phyloP scores from a whole-genome alignment of 2,329 filamentous ascomycete genomes.

The Microsporum audouinii region DNA sequence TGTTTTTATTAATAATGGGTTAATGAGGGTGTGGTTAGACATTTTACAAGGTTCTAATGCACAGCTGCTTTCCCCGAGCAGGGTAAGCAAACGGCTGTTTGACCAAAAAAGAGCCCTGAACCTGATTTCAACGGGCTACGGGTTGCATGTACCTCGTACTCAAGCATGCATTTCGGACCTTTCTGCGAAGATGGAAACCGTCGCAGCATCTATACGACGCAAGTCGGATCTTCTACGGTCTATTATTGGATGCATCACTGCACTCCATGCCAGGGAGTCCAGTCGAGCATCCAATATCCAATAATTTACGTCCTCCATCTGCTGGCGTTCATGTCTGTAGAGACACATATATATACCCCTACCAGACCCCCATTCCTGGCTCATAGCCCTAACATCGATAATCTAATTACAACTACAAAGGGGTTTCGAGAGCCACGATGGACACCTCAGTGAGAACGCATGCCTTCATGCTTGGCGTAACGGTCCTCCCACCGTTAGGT shows the following conservation, averaged over 20 bases:
- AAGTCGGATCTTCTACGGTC: background rate
- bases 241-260: background rate
- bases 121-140: background rate
- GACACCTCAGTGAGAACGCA: background rate
- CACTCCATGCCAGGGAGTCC: background rate
- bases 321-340: background rate
- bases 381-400: background rate
- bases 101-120: background rate
- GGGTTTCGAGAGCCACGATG: background rate
- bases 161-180: no score
- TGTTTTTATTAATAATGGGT: background rate
- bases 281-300: background rate
- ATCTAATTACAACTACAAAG: background rate
- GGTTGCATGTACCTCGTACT: background rate
- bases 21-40: background rate
- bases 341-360: background rate
- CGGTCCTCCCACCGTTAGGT: background rate
- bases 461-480: background rate
- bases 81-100: background rate
- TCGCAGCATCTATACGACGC: background rate
- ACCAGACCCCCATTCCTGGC: background rate
- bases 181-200: no score
- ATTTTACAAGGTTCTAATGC: background rate
- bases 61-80: background rate
- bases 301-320: background rate